Base-by-base conservation (phyloP, 805 yeast species). In the Barnettozyma botsteinii region DNA sequence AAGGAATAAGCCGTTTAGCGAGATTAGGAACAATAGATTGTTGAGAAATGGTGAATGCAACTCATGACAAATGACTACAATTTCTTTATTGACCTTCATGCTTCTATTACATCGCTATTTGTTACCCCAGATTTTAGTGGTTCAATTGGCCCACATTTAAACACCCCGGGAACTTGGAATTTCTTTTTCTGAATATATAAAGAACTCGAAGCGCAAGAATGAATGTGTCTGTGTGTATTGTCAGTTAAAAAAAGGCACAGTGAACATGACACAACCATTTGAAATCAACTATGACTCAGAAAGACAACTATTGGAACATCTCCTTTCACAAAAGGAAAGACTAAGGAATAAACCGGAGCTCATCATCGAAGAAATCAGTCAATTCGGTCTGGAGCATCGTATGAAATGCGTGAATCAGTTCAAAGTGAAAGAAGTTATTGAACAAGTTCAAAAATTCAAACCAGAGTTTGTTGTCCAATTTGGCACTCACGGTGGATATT, bases 401-500 rank as follows among this genome's bases (percentile, higher is more conserved):
- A 19, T 39, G 14, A n/a, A 17, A 12, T 19, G 30, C 23, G 29
- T 48, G 13, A 47, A 48, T 6, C 32, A 36, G 4, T 14, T 21
- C 19, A 49, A 50, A 22, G 46, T 46, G 1, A 15, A 19, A 2
- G 18, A 37, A 7, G 20, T 53, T 7, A 17, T 35, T 0, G 17
- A 34, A 3, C 33, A 41, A 24, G 19, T 54, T 3, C 36, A 32
- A 10, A 19, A 27, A 19, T 7, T 11, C 14, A 21, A 41, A 10
- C 56, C 57, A 2, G 50, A 46, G 23, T 37, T 46, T 1, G 31
- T 55, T 6, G 44, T 45, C 11, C 55, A 55, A 31, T 40, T 53
- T 23, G 56, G 55, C 9, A 46, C 56, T 1, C 46, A 44, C 22
- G 34, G 37, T 3, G 56, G 56, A 0, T 55, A 52, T 28, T 38